Evolutionary conservation across 805 yeast genomes (phyloP), one percentile per base, ranked within the genome.

Genomic region (Jamesozyma hellenica): DNA sequence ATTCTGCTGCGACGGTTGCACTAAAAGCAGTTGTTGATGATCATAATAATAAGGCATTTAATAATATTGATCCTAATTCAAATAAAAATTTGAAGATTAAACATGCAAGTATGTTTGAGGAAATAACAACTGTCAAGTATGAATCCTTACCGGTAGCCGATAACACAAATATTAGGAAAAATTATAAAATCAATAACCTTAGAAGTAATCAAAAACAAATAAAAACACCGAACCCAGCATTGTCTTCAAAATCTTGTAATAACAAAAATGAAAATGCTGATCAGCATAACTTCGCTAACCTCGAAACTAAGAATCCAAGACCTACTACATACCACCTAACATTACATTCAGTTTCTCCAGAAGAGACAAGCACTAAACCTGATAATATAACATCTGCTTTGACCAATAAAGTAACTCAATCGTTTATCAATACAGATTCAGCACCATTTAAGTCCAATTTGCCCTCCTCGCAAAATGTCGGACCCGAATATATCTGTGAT

Each of bases 21-120:
- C 63, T 81, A 41, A 82, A 79, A 51, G 86, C 86, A 0, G 80
- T 79, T 38, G 84, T 77, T 15, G 74, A 75, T 43, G 82, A 81
- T 12, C 78, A 73, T 16, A 31, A 31, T 8, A 17, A 31, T 29
- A 15, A 11, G 23, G 23, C 5, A 5, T 6, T 8, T 21, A 6
- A 21, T 21, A 21, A 21, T 21, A 5, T 6, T 6, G 8, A 5
- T 21, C 8, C 8, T 21, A 5, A 21, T 21, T 6, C 5, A 21
- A 21, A 21, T 8, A 21, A 21, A 5, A 21, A 6, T 5, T 21
- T 21, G 8, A 21, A 8, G 23, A 6, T 8, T 21, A 21, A 21
- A 8, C 32, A 29, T 29, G 8, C 8, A 8, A 21, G 23, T 21
- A 8, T 21, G 8, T 5, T 21, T 21, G 23, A 21, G 5, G 23